Conservation (phyloP, 2,329 filamentous ascomycete genomes). For the Alternaria angustiovoidea region DNA sequence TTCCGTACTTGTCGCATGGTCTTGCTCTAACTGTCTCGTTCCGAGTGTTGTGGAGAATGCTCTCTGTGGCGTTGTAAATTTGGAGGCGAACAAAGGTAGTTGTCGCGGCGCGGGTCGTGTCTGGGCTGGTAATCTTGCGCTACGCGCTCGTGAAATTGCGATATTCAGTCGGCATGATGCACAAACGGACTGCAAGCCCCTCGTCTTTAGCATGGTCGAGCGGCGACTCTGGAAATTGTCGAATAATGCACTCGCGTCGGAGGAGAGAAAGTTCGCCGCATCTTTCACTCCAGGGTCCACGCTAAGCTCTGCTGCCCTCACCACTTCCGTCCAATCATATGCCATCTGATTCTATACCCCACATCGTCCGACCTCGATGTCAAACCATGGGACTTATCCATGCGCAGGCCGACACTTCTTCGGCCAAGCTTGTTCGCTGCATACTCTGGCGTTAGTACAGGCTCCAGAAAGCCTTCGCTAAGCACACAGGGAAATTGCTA, state of each 20-base stretch:
- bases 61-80: slow-evolving; percentile 28
- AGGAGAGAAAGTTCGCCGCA: slow-evolving; percentile 43
- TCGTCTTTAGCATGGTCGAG: slow-evolving; percentile 43
- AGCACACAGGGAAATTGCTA: neutral
- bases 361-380: neutral
- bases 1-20: slow-evolving; percentile 3
- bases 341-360: slow-evolving; percentile 4
- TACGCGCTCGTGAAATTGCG: slow-evolving; percentile 37
- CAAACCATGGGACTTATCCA: neutral
- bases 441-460: neutral
- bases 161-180: slow-evolving; percentile 45
- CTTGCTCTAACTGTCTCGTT: slow-evolving; percentile 23
- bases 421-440: neutral
- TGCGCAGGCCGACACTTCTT: neutral
- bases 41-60: slow-evolving; percentile 29
- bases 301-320: slow-evolving; percentile 26
- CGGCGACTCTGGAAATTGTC: slow-evolving; percentile 10
- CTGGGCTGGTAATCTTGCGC: slow-evolving; percentile 30
- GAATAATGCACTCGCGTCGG: slow-evolving; percentile 8
- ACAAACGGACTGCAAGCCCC: slow-evolving; percentile 40
- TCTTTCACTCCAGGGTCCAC: slow-evolving; percentile 28
- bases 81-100: slow-evolving; percentile 21
- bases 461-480: neutral
- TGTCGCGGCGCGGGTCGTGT: slow-evolving; percentile 19
- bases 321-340: slow-evolving; percentile 32